Evolutionary conservation across 306 rosid species (phyloP).

Genomic region (Cajanus cajan): DNA sequence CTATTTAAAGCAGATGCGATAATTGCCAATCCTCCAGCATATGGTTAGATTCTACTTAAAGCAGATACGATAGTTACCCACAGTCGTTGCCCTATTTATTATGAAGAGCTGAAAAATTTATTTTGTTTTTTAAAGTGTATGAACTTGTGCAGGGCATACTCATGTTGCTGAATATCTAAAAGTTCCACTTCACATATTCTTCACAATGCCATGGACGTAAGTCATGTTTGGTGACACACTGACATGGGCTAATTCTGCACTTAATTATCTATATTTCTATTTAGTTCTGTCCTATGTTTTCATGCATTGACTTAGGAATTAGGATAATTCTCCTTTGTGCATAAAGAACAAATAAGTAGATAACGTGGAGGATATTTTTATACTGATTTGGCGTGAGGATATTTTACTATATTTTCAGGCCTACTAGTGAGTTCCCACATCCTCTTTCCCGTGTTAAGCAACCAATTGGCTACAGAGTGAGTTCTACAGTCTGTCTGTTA

Average conservation of each 20-base stretch:
- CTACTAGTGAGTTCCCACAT: conserved; percentile 90
- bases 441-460: conserved; percentile 89
- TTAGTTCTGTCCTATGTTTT: conserved; percentile 10
- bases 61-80: no score
- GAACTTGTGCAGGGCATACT: conserved; percentile 71
- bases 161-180: conserved; percentile 82
- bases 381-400: neutral
- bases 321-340: conserved; percentile 1
- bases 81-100: no score
- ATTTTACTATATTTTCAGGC: conserved; percentile 52
- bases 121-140: conserved; percentile 38
- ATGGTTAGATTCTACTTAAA: conserved; percentile 59
- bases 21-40: conserved; percentile 95
- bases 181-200: conserved; percentile 81
- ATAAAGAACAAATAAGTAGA: neutral
- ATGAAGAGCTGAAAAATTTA: no score
- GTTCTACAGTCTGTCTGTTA: conserved; percentile 27
- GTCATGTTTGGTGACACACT: conserved; percentile 55
- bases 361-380: conserved; percentile 7
- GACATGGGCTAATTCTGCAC: conserved; percentile 32
- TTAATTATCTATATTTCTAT: neutral
- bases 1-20: conserved; percentile 78
- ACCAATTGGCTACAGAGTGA: conserved; percentile 70
- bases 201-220: conserved; percentile 99
- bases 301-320: conserved; percentile 17